These are phyloP conservation scores for Zelopaecilomyces penicillatus DNA, from an alignment of 2,329 filamentous ascomycete genomes.

Conservation along the genomic window DNA sequence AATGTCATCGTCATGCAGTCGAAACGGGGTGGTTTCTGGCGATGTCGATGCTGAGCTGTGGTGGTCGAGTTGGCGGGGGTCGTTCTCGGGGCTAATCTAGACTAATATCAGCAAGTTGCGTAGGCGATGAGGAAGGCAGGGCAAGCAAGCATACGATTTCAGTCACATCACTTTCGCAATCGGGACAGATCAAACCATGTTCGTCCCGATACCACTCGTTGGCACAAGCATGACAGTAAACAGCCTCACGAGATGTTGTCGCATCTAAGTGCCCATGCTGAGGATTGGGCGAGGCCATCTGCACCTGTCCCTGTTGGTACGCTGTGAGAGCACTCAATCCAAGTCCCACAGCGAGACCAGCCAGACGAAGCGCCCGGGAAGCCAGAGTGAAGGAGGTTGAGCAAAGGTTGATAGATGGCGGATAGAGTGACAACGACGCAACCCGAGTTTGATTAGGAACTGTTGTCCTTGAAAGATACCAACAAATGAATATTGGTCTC, in stretches of 20 bases:
- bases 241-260: slow-evolving; percentile 53
- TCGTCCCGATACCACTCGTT: slow-evolving; percentile 74
- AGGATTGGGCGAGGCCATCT: slow-evolving; percentile 27
- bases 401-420: neutral
- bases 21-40: slow-evolving; percentile 19
- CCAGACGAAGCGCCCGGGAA: slow-evolving; percentile 45
- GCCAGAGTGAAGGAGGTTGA: slow-evolving; percentile 38
- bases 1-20: slow-evolving; percentile 17
- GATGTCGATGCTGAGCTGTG: slow-evolving; percentile 21
- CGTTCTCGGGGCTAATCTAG: slow-evolving; percentile 48
- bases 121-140: neutral
- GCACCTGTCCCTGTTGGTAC: slow-evolving; percentile 39
- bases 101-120: slow-evolving; percentile 10
- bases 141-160: slow-evolving; percentile 63
- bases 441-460: too few species aligned
- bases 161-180: slow-evolving; percentile 69
- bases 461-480: too few species aligned
- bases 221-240: slow-evolving; percentile 77
- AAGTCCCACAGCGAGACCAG: slow-evolving; percentile 49
- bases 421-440: too few species aligned
- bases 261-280: slow-evolving; percentile 39
- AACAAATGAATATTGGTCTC: too few species aligned
- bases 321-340: slow-evolving; percentile 50
- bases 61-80: slow-evolving; percentile 45
- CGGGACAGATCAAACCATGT: slow-evolving; percentile 61